Evolutionary conservation across 306 rosid genomes (phyloP).

Genomic region (Cucurbita maxima): DNA sequence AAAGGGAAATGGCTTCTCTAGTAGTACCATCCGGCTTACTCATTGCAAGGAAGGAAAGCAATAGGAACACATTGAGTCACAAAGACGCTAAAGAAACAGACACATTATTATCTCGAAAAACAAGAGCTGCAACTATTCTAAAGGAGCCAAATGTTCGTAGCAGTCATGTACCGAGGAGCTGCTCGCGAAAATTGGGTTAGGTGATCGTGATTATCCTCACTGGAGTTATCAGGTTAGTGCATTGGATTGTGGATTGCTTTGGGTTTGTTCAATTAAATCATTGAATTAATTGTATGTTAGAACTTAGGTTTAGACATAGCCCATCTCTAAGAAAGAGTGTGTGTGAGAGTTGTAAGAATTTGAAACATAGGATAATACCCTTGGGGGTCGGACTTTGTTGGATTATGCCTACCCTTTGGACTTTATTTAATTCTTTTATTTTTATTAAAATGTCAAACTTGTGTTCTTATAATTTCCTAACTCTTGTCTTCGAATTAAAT

Average conservation of each 20-base stretch:
- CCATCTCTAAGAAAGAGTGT: neutral
- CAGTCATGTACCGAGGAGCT: slow-evolving; percentile 41
- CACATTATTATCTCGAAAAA: slow-evolving; percentile 22
- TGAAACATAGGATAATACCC: neutral
- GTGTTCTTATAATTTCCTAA: no score
- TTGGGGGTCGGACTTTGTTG: no score
- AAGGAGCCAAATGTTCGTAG: slow-evolving; percentile 58
- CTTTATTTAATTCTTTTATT: no score
- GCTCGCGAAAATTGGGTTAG: slow-evolving; percentile 22
- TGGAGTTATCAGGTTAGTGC: neutral
- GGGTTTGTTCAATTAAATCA: slow-evolving; percentile 33
- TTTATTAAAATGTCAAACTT: no score
- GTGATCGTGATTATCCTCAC: neutral
- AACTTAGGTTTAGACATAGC: neutral
- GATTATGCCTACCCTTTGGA: no score
- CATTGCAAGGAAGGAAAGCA: slow-evolving; percentile 29
- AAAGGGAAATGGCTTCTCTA: slow-evolving; percentile 28
- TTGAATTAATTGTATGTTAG: slow-evolving; percentile 26
- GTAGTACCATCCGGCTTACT: slow-evolving; percentile 18
- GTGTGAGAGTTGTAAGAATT: neutral
- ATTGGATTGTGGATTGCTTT: neutral
- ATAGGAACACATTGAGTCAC: slow-evolving; percentile 5
- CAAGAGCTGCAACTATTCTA: slow-evolving; percentile 38
- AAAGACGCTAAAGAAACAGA: slow-evolving; percentile 29
- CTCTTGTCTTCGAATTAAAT: no score